A percentile compares a stretch with the other conserved stretches of the same genome.
phyloP scores from a whole-genome alignment of 306 rosid genomes.

The Quercus robur region DNA sequence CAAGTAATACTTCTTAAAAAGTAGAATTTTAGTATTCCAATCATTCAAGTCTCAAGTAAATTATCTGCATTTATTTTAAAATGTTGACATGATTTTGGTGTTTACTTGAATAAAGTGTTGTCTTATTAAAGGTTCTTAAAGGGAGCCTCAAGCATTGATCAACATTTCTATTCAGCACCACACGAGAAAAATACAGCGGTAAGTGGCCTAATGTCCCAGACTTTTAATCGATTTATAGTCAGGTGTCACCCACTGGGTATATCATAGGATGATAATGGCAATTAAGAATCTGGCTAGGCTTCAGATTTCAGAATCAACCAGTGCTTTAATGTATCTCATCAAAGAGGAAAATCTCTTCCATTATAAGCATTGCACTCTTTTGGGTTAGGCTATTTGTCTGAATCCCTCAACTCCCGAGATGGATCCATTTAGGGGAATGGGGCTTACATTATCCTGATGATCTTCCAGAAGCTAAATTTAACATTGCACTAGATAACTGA shows the following conservation, averaged over 20 bases:
- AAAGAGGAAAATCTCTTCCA: neutral
- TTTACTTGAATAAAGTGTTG: slow-evolving; percentile 8
- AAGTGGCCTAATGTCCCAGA: slow-evolving; percentile 27
- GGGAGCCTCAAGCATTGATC: slow-evolving; percentile 91
- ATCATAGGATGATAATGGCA: neutral
- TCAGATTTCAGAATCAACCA: too few relatives aligned
- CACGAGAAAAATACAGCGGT: slow-evolving; percentile 81
- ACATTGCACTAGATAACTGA: slow-evolving; percentile 20
- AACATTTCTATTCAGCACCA: slow-evolving; percentile 62
- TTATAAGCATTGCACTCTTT: neutral
- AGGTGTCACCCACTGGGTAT: neutral
- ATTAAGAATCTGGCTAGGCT: neutral
- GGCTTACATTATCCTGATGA: neutral
- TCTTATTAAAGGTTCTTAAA: slow-evolving; percentile 64
- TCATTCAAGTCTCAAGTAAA: neutral
- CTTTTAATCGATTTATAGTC: neutral
- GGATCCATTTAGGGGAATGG: neutral
- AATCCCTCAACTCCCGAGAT: neutral
- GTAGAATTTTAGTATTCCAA: slow-evolving; percentile 1
- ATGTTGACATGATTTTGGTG: neutral
- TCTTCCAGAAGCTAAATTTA: neutral
- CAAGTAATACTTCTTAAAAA: neutral
- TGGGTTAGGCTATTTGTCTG: slow-evolving; percentile 1
- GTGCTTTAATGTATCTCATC: too few relatives aligned
- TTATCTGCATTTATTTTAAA: neutral